phyloP scores from a whole-genome alignment of 192 early-diverging fungal genomes.

The Umbelopsis vinacea region DNA sequence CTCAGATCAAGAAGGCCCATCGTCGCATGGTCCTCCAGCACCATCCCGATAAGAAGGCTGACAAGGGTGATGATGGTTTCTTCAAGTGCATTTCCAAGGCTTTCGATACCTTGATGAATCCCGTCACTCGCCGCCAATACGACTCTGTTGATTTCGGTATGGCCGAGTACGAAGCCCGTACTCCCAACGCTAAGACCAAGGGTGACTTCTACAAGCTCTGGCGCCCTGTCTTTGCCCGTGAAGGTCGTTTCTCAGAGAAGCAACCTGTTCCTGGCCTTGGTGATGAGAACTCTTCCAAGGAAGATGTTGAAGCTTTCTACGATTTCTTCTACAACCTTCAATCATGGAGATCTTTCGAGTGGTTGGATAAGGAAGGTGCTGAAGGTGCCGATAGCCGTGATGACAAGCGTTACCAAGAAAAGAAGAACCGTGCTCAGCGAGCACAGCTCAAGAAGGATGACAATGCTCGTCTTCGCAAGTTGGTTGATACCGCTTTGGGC shows the following conservation, averaged over 20 bases:
- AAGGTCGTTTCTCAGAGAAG: conserved; percentile 90
- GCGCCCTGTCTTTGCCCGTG: conserved; percentile 83
- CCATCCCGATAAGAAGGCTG: conserved; percentile 99
- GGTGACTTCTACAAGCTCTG: conserved; percentile 84
- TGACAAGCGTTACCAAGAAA: conserved; percentile 94
- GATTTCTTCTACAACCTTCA: conserved; percentile 89
- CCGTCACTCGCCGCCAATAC: conserved; percentile 88
- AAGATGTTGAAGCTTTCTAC: conserved; percentile 82
- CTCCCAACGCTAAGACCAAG: conserved; percentile 77
- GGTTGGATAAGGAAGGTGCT: conserved; percentile 95
- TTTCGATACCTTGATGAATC: conserved; percentile 91
- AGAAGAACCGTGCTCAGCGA: conserved; percentile 94
- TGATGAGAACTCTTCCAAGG: conserved; percentile 59
- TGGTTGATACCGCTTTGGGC: conserved; percentile 79
- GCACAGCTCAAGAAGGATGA: conserved; percentile 97
- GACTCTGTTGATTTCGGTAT: conserved; percentile 95
- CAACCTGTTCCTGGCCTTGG: conserved; percentile 88
- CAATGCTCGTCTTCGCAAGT: conserved; percentile 80
- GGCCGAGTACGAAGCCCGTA: conserved; percentile 53
- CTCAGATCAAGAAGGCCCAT: conserved; percentile 89
- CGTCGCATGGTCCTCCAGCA: conserved; percentile 89
- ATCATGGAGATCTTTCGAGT: conserved; percentile 98
- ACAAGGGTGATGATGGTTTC: conserved; percentile 92
- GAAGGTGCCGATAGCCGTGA: conserved; percentile 91
- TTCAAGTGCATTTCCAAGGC: conserved; percentile 98